phyloP scores from a whole-genome alignment of 1,284 basidiomycete genomes.

The Xerocomus tenax region DNA sequence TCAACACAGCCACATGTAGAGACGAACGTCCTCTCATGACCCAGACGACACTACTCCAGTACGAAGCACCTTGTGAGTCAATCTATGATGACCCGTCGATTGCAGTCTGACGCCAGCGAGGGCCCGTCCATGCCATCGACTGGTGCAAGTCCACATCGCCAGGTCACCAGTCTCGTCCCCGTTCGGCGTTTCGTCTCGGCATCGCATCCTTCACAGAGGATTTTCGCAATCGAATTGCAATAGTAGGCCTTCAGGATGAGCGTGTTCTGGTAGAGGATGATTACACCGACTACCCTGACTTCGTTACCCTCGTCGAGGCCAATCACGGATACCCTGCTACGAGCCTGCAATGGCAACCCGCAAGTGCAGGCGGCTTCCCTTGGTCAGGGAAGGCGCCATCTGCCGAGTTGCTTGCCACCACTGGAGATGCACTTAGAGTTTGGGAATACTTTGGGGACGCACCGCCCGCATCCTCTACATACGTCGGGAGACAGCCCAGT shows the following conservation, averaged over 20 bases:
- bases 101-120: slow-evolving; percentile 33
- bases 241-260: slow-evolving; percentile 77
- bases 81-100: neutral
- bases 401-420: slow-evolving; percentile 81
- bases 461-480: slow-evolving; percentile 49
- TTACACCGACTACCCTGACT: slow-evolving; percentile 71
- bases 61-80: slow-evolving; percentile 65
- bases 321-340: slow-evolving; percentile 80
- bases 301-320: slow-evolving; percentile 70
- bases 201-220: slow-evolving; percentile 75
- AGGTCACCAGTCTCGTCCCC: slow-evolving; percentile 60
- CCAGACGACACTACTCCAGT: slow-evolving; percentile 58
- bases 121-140: slow-evolving; percentile 75
- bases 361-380: slow-evolving; percentile 47
- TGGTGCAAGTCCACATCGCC: slow-evolving; percentile 76
- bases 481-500: slow-evolving; percentile 60
- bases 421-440: slow-evolving; percentile 80
- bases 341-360: slow-evolving; percentile 76
- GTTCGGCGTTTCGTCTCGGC: slow-evolving; percentile 72
- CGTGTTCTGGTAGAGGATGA: slow-evolving; percentile 76
- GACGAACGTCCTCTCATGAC: slow-evolving; percentile 36
- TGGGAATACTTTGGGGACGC: slow-evolving; percentile 74
- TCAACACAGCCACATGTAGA: slow-evolving; percentile 23
- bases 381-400: slow-evolving; percentile 57
- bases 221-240: slow-evolving; percentile 71